phyloP scores from a whole-genome alignment of 495 filamentous ascomycete genomes.

The Penicillium maclennaniae region DNA sequence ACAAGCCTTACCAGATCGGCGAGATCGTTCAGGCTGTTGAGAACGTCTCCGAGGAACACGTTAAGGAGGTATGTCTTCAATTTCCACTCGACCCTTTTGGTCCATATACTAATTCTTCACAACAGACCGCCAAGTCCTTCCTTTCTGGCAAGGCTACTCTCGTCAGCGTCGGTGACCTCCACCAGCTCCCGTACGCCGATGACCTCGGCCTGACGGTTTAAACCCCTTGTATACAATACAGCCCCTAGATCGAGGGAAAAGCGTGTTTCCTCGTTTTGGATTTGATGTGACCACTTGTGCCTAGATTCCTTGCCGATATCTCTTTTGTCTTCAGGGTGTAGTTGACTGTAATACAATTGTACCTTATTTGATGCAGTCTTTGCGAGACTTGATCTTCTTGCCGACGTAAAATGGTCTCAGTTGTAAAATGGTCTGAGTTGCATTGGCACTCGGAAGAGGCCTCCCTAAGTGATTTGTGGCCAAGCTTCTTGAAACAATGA shows the following conservation, averaged over 20 bases:
- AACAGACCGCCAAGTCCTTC: slow-evolving; percentile 76
- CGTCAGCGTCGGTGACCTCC: slow-evolving; percentile 73
- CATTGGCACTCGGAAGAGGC: too few relatives aligned
- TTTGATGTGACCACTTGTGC: slow-evolving; percentile 36
- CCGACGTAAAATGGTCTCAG: background rate
- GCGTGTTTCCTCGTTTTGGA: slow-evolving; percentile 30
- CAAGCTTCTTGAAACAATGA: too few relatives aligned
- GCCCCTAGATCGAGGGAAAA: slow-evolving; percentile 41
- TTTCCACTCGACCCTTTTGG: slow-evolving; percentile 1
- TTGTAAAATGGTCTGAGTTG: too few relatives aligned
- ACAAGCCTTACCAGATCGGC: slow-evolving; percentile 81
- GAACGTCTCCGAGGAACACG: slow-evolving; percentile 72
- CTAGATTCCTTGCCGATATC: slow-evolving; percentile 42
- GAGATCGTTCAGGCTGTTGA: slow-evolving; percentile 77
- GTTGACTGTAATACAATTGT: slow-evolving; percentile 51
- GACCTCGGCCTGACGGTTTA: slow-evolving; percentile 93
- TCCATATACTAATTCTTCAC: slow-evolving; percentile 15
- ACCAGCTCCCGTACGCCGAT: slow-evolving; percentile 85
- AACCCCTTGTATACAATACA: slow-evolving; percentile 45
- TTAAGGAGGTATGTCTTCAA: slow-evolving; percentile 72
- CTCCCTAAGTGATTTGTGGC: too few relatives aligned
- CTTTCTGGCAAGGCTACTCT: slow-evolving; percentile 86
- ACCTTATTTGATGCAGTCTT: slow-evolving; percentile 29
- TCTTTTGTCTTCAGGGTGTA: slow-evolving; percentile 40
- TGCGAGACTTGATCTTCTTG: background rate